Evolutionary conservation across 2,329 filamentous ascomycete genomes (phyloP).

Genomic region (Phialocephala sp.): DNA sequence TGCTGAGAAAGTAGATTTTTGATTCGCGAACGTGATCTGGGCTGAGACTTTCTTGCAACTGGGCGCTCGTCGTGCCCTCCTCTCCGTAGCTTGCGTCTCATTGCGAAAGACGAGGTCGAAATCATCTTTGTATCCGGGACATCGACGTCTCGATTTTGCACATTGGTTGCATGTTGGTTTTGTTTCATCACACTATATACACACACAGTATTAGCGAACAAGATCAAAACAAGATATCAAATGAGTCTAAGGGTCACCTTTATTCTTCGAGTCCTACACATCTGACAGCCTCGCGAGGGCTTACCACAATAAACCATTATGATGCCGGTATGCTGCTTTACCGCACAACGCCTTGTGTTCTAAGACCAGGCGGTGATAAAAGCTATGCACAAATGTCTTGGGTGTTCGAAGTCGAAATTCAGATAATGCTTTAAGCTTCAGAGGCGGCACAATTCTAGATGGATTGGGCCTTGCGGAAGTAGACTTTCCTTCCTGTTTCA

Average conservation of each 20-base stretch:
- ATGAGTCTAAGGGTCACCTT: conserved; percentile 57
- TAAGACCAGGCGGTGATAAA: conserved; percentile 4
- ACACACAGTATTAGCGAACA: background rate
- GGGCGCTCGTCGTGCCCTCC: conserved; percentile 62
- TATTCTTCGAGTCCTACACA: conserved; percentile 74
- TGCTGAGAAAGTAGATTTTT: conserved; percentile 21
- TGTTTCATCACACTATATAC: conserved; percentile 66
- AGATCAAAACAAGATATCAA: conserved; percentile 1
- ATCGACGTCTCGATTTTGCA: conserved; percentile 65
- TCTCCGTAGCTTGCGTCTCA: conserved; percentile 71
- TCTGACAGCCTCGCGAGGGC: conserved; percentile 73
- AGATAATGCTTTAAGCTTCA: conserved; percentile 6
- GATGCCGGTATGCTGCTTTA: conserved; percentile 19
- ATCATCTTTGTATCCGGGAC: conserved; percentile 72
- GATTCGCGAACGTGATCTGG: conserved; percentile 26
- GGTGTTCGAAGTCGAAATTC: background rate
- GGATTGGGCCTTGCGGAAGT: conserved; percentile 22
- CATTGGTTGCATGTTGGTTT: conserved; percentile 71
- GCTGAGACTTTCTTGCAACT: conserved; percentile 51
- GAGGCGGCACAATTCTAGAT: conserved; percentile 1
- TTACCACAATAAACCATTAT: conserved; percentile 70
- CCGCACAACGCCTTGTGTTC: conserved; percentile 3
- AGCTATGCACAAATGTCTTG: background rate
- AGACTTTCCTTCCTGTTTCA: conserved; percentile 16
- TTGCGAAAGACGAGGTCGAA: conserved; percentile 76